Evolutionary conservation across 768 basidiomycete genomes (phyloP).

Genomic region (Kwoniella heveanensis): DNA sequence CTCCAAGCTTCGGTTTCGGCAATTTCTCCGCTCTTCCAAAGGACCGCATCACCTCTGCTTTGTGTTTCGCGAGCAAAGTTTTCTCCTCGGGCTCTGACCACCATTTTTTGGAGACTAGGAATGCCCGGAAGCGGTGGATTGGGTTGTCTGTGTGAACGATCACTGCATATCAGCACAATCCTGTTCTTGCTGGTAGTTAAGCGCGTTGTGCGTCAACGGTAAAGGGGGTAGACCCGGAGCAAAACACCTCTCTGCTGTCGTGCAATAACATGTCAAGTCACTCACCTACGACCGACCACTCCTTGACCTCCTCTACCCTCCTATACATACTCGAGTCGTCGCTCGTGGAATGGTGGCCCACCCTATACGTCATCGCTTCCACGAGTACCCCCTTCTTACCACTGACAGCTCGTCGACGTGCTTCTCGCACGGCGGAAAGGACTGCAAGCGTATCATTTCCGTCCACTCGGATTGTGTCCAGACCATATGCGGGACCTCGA

Average conservation of each 20-base stretch:
- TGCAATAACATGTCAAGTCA: no score
- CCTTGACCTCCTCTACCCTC: constrained; percentile 83
- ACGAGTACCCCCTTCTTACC: constrained; percentile 48
- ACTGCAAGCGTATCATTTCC: constrained; percentile 88
- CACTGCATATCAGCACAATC: constrained; percentile 70
- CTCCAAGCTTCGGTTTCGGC: constrained; percentile 69
- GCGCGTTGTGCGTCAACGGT: no score
- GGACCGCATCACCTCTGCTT: constrained; percentile 72
- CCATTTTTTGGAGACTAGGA: constrained; percentile 80
- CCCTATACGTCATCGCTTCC: constrained; percentile 84
- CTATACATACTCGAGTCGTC: constrained; percentile 96
- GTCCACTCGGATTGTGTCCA: constrained; percentile 88
- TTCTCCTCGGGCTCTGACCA: constrained; percentile 78
- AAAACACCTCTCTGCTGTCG: no score
- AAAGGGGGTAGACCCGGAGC: no score
- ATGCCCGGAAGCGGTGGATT: constrained; percentile 77
- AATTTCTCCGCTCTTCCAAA: constrained; percentile 76
- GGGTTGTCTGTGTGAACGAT: constrained; percentile 85
- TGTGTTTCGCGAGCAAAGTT: constrained; percentile 68
- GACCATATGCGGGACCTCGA: constrained; percentile 87
- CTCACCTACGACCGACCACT: constrained; percentile 73
- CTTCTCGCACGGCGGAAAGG: constrained; percentile 57
- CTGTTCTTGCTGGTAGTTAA: no score
- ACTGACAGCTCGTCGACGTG: constrained; percentile 41
- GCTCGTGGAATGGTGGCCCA: constrained; percentile 73